Evolutionary conservation across 768 basidiomycete species (phyloP).

Genomic region (Solioccasus polychromus): DNA sequence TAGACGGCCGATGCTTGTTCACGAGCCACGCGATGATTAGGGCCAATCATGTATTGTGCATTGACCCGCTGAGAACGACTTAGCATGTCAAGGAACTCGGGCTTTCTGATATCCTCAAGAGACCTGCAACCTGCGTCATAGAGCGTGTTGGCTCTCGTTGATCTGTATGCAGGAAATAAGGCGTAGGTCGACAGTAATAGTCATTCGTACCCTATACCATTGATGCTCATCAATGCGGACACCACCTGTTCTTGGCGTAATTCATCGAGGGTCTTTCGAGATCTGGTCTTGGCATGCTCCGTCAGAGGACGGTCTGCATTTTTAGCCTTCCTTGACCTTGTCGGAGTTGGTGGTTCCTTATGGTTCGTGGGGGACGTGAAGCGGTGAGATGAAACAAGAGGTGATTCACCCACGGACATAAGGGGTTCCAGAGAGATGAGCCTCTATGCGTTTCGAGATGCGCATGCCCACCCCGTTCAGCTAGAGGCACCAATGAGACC

Average conservation of each 20-base stretch:
- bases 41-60: conserved; percentile 40
- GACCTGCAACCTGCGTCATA: conserved; percentile 49
- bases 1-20: conserved; percentile 43
- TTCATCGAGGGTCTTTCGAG: conserved; percentile 23
- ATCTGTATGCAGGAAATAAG: conserved; percentile 9
- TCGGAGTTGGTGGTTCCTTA: conserved; percentile 17
- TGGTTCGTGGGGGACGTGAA: conserved; percentile 1
- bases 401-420: conserved; percentile 34
- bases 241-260: conserved; percentile 28
- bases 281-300: conserved; percentile 1
- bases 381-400: conserved; percentile 1
- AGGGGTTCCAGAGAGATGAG: conserved; percentile 32
- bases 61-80: conserved; percentile 35
- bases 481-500: conserved; percentile 19
- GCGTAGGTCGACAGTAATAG: background rate
- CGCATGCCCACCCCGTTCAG: conserved; percentile 36
- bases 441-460: conserved; percentile 46
- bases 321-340: conserved; percentile 2
- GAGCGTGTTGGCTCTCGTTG: conserved; percentile 39
- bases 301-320: conserved; percentile 2
- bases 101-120: conserved; percentile 39
- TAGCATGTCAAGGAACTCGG: conserved; percentile 39
- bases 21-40: conserved; percentile 35
- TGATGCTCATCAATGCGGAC: conserved; percentile 36
- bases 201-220: conserved; percentile 46